Conservation (phyloP, 148 eudicot genomes). For the Polygonum aviculare region DNA sequence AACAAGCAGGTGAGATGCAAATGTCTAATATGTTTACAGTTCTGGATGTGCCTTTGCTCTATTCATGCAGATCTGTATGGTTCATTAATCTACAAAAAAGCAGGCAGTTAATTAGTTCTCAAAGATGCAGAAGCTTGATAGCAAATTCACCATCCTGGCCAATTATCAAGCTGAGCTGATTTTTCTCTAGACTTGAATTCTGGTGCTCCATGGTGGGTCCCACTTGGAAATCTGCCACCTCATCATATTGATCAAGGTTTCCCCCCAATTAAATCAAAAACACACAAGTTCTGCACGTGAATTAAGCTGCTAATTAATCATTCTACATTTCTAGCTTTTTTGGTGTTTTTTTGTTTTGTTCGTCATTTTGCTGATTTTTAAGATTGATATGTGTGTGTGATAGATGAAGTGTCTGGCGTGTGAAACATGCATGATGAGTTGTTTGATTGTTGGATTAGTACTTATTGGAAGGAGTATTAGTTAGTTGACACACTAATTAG, state of each 20-base stretch:
- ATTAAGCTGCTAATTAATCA: neutral
- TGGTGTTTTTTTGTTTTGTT: neutral
- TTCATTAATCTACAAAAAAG: neutral
- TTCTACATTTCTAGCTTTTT: neutral
- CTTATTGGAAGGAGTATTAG: too few relatives aligned
- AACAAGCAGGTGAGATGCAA: conserved; percentile 50
- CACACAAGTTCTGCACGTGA: neutral
- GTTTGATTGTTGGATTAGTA: neutral
- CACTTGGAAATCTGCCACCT: too few relatives aligned
- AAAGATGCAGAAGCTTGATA: neutral
- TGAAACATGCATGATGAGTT: neutral
- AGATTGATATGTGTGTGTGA: too few relatives aligned
- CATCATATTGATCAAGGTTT: neutral
- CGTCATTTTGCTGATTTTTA: neutral
- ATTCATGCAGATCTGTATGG: neutral
- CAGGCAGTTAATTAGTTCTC: too few relatives aligned
- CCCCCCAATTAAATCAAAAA: neutral
- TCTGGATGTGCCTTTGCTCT: neutral
- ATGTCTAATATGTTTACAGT: neutral
- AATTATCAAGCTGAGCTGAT: neutral
- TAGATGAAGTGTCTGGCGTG: neutral
- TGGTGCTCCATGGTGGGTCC: neutral
- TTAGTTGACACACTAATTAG: neutral
- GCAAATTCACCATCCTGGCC: neutral
- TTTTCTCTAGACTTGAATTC: neutral